These are phyloP conservation scores for Pezizomycotina sp. DNA, from an alignment of 2,329 filamentous ascomycete genomes.

Conservation along the genomic window DNA sequence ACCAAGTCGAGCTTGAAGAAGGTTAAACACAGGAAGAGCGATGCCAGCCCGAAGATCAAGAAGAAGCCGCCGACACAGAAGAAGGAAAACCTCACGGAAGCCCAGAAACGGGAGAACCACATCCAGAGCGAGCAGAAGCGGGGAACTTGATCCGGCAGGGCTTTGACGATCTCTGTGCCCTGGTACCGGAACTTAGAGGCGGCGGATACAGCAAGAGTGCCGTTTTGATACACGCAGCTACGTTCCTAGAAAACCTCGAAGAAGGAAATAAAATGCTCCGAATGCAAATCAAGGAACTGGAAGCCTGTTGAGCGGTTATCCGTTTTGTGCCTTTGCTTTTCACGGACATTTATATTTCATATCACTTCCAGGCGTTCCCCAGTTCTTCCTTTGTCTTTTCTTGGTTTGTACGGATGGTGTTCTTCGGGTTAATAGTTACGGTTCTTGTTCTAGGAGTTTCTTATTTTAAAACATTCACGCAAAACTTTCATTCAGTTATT, in stretches of 20 bases:
- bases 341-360: no score
- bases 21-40: constrained; percentile 42
- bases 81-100: constrained; percentile 53
- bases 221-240: constrained; percentile 56
- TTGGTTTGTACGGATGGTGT: constrained; percentile 8
- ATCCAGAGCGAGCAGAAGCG: constrained; percentile 79
- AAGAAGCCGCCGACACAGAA: constrained; percentile 33
- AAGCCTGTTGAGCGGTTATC: no score
- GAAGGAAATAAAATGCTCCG: constrained; percentile 48
- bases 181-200: constrained; percentile 58
- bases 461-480: constrained; percentile 10
- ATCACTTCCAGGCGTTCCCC: no score
- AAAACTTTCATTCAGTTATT: constrained; percentile 12
- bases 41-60: constrained; percentile 33
- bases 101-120: constrained; percentile 72
- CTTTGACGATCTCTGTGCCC: constrained; percentile 59
- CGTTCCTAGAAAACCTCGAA: constrained; percentile 60
- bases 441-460: constrained; percentile 12
- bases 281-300: constrained; percentile 37
- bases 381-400: no score
- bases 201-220: constrained; percentile 72
- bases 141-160: constrained; percentile 64
- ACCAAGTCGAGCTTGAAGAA: no score
- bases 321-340: no score
- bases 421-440: constrained; percentile 11